Evolutionary conservation across 2,329 filamentous ascomycete species (phyloP), one percentile per base, ranked within the genome.

Genomic region (Epichloe festucae): DNA sequence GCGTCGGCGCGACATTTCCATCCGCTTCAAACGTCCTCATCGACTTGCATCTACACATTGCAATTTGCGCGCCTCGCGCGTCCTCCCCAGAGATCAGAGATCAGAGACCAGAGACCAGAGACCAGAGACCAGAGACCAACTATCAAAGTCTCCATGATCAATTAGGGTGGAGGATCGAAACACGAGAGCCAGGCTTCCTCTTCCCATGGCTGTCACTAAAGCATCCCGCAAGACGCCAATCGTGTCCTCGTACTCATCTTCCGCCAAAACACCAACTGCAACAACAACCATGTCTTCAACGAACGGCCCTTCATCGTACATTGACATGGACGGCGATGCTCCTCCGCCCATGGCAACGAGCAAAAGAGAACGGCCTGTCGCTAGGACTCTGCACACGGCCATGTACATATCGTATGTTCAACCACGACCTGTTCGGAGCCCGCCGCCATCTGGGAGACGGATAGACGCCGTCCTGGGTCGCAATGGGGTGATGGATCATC

Each of bases 381-480:
- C 57, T 23, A 55, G 50, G 43, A 53, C 54, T 17, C 47, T 68
- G 36, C 67, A 70, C 54, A 64, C 67, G 3, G 60, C 67, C 40
- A 58, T 67, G 19, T 62, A 65, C 49, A 65, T 65, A 27, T 47
- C 62, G 63, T 65, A 61, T 41, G 63, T 52, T 19, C 7, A 39
- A 21, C 19, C 41, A 19, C n/a, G n/a, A 14, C 15, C 8, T n/a
- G 12, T 14, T 7, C 5, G 11, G 36, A 38, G 17, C 15, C 4
- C 21, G 15, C n/a, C 23, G 38, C 23, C 15, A 34, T 49, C 38
- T 34, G 27, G 12, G 7, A 21, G 5, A 35, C n/a, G 5, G 21
- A 42, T n/a, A 5, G 3, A 35, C 3, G 15, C 6, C 27, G 2
- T 42, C 27, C 36, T 34, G 23, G n/a, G 35, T 17, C 17, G 10